These are phyloP conservation scores for Aspergillus oerlinghausenensis DNA, from an alignment of 2,329 filamentous ascomycete genomes.

Conservation along the genomic window DNA sequence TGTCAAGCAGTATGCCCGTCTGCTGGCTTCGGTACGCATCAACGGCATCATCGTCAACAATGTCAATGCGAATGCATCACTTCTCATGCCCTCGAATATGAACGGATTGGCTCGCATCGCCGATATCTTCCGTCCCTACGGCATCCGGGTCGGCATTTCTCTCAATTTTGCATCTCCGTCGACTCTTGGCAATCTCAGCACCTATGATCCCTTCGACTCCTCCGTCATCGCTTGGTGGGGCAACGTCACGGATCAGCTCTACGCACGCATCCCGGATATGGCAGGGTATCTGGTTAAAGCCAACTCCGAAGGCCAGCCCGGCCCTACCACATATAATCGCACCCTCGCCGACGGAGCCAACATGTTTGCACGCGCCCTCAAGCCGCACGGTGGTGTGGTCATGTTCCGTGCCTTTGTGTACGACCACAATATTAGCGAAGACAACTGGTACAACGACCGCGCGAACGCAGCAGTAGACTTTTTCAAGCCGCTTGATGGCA, in stretches of 20 bases:
- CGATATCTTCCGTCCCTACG: constrained; percentile 62
- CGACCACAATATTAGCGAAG: constrained; percentile 52
- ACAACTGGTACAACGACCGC: constrained; percentile 62
- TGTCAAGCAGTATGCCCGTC: constrained; percentile 58
- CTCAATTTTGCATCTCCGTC: constrained; percentile 65
- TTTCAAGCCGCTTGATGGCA: constrained; percentile 59
- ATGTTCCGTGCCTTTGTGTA: constrained; percentile 73
- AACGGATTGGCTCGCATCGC: constrained; percentile 60
- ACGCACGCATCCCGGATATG: constrained; percentile 60
- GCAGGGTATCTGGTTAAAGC: constrained; percentile 68
- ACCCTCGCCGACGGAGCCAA: constrained; percentile 66
- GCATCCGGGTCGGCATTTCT: constrained; percentile 61
- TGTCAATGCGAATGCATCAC: constrained; percentile 61
- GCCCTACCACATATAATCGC: constrained; percentile 64
- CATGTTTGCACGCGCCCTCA: constrained; percentile 57
- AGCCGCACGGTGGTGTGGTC: constrained; percentile 57
- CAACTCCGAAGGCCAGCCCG: constrained; percentile 67
- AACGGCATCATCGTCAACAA: constrained; percentile 68
- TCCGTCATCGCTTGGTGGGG: constrained; percentile 60
- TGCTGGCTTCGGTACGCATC: constrained; percentile 62
- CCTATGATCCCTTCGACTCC: constrained; percentile 62
- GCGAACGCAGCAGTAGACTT: constrained; percentile 67
- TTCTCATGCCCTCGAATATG: constrained; percentile 55
- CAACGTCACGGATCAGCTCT: constrained; percentile 56
- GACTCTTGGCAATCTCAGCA: constrained; percentile 51